These are phyloP conservation scores for Candida andamanensis DNA, from an alignment of 805 yeast species.

Conservation along the genomic window DNA sequence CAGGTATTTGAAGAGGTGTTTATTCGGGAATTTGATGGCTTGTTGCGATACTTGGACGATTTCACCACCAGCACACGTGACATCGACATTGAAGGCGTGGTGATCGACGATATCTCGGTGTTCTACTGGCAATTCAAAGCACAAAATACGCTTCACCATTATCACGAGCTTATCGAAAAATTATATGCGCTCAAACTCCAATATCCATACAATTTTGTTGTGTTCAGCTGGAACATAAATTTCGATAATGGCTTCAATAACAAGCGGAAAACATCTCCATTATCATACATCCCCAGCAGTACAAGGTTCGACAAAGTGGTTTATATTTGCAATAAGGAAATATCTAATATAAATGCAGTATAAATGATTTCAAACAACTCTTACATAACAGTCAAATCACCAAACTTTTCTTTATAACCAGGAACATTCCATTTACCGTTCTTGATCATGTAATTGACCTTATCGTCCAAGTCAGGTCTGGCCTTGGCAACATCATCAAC, in stretches of 20 bases:
- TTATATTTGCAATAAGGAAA: not conserved
- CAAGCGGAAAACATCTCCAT: too few relatives aligned
- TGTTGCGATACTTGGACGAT: too few relatives aligned
- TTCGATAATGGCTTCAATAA: conserved; percentile 27
- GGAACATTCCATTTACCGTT: conserved; percentile 98
- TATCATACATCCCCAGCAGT: too few relatives aligned
- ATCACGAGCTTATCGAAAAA: not conserved
- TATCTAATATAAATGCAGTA: not conserved
- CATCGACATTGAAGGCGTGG: not conserved
- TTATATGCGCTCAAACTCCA: conserved; percentile 9
- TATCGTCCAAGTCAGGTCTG: conserved; percentile 95
- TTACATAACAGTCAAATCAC: conserved; percentile 91
- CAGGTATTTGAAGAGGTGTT: too few relatives aligned
- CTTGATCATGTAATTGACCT: conserved; percentile 90
- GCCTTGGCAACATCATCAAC: conserved; percentile 93
- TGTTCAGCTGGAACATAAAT: conserved; percentile 21
- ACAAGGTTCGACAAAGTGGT: conserved; percentile 1
- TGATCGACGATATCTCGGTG: conserved; percentile 4
- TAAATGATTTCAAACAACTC: not conserved
- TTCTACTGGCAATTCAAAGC: conserved; percentile 4
- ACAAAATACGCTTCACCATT: conserved; percentile 11
- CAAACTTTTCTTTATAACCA: conserved; percentile 97
- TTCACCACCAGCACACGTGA: too few relatives aligned
- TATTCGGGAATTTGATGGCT: too few relatives aligned
- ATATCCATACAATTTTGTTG: conserved; percentile 21